These are phyloP conservation scores for Artemisia annua DNA, from an alignment of 129 eudicot genomes.

Conservation along the genomic window DNA sequence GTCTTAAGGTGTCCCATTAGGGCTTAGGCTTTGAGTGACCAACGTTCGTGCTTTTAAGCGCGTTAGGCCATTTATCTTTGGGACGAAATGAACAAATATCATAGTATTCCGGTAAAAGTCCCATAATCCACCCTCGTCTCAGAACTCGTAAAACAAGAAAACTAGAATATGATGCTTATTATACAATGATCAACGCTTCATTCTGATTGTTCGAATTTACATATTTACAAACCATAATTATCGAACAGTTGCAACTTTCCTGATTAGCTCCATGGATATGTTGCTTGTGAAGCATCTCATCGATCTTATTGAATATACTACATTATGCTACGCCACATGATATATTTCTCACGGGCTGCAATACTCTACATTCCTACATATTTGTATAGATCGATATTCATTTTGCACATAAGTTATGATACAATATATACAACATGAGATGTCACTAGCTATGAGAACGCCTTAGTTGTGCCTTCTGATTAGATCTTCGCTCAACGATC, in stretches of 20 bases:
- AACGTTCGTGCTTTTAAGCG: too few species aligned
- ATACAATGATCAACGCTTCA: conserved; percentile 31
- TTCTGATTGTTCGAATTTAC: conserved; percentile 12
- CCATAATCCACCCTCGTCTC: too few species aligned
- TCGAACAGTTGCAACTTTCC: too few species aligned
- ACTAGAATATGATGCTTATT: neutral
- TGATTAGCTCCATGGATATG: conserved; percentile 14
- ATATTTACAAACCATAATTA: too few species aligned
- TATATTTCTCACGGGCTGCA: conserved; percentile 25
- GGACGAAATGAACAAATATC: too few species aligned
- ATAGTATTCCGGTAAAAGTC: too few species aligned
- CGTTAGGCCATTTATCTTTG: too few species aligned
- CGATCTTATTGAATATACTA: conserved; percentile 18
- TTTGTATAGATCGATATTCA: neutral
- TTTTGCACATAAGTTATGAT: neutral
- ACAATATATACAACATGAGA: neutral
- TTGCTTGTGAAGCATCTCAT: too few species aligned
- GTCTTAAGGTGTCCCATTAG: too few species aligned
- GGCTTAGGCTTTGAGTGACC: too few species aligned
- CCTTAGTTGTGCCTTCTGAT: too few species aligned
- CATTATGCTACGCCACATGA: conserved; percentile 19
- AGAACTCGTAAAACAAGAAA: neutral
- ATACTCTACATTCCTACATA: neutral
- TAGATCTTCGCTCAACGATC: conserved; percentile 48
- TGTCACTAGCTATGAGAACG: neutral